Conservation (phyloP, 2,329 filamentous ascomycete genomes). For the Colletotrichum simmondsii region DNA sequence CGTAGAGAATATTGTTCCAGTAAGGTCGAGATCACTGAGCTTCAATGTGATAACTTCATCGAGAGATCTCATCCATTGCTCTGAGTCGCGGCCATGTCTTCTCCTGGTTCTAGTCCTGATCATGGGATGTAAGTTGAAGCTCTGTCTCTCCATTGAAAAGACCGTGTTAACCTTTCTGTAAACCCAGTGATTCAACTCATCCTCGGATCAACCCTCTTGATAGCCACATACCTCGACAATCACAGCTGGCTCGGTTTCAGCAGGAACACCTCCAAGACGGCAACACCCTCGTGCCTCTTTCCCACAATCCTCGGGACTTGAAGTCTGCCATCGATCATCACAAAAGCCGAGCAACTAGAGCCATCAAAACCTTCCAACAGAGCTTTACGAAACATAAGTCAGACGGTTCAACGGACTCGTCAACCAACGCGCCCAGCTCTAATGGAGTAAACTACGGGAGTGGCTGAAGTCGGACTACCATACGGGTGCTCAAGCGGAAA, state of each 20-base stretch:
- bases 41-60: neutral
- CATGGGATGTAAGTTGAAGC: neutral
- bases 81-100: neutral
- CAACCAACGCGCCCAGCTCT: neutral
- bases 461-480: neutral
- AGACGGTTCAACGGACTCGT: neutral
- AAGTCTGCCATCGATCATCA: slow-evolving; percentile 17
- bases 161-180: neutral
- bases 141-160: neutral
- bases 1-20: neutral
- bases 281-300: slow-evolving; percentile 2
- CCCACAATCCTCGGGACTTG: neutral
- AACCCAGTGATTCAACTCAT: neutral
- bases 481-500: no score
- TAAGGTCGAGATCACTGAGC: neutral
- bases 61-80: neutral
- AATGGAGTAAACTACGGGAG: no score
- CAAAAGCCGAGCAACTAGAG: slow-evolving; percentile 1
- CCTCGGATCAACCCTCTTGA: slow-evolving; percentile 1
- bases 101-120: neutral
- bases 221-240: neutral
- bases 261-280: slow-evolving; percentile 2
- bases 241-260: slow-evolving; percentile 14
- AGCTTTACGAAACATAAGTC: neutral
- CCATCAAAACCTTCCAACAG: slow-evolving; percentile 8